Conservation (phyloP, 371 early-diverging fungal species). For the Amoeboaphelidium protococcarum region DNA sequence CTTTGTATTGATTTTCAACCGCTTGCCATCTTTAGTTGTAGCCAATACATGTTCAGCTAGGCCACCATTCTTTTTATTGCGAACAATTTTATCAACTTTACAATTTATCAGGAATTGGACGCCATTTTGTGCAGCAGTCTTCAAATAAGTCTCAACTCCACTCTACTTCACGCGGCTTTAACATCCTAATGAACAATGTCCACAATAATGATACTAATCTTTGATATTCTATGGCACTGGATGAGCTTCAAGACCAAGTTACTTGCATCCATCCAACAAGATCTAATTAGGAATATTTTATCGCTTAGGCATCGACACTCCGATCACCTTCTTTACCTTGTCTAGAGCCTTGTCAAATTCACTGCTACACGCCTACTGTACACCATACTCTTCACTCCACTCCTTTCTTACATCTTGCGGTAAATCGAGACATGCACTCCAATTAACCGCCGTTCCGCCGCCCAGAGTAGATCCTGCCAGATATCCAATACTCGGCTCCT, state of each 20-base stretch:
- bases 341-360: constrained; percentile 23
- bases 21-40: neutral
- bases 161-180: constrained; percentile 38
- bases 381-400: constrained; percentile 31
- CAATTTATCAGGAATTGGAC: constrained; percentile 28
- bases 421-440: constrained; percentile 34
- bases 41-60: constrained; percentile 2
- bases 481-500: constrained; percentile 19
- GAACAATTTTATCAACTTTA: constrained; percentile 22
- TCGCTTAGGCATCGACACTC: constrained; percentile 18
- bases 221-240: constrained; percentile 38
- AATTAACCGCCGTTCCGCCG: constrained; percentile 30
- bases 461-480: constrained; percentile 35
- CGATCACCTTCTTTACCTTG: constrained; percentile 21
- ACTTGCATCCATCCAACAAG: constrained; percentile 31
- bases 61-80: constrained; percentile 15
- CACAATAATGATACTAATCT: constrained; percentile 28
- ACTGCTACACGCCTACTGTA: constrained; percentile 22
- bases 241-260: constrained; percentile 25
- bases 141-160: constrained; percentile 31
- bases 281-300: constrained; percentile 31
- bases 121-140: constrained; percentile 29
- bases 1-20: constrained; percentile 16
- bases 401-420: constrained; percentile 36
- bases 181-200: constrained; percentile 37